phyloP scores from a whole-genome alignment of 1,284 basidiomycete genomes.

The Tylopilus sp. region DNA sequence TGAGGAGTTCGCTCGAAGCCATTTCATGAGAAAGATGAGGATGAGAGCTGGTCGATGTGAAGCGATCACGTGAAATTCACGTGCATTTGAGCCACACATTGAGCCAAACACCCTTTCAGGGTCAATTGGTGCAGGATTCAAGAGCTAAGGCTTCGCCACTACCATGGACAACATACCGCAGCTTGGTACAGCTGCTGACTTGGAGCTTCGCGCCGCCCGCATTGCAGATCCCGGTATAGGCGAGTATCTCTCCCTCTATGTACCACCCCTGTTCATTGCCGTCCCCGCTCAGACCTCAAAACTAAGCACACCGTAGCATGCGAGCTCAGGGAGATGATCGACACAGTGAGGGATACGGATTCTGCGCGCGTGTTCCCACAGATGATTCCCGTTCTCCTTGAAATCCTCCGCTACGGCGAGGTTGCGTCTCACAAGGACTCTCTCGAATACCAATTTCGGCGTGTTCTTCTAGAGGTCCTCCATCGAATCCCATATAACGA shows the following conservation, averaged over 20 bases:
- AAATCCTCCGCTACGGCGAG: constrained; percentile 74
- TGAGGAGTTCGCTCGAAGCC: constrained; percentile 66
- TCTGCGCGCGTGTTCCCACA: constrained; percentile 66
- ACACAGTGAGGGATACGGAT: constrained; percentile 78
- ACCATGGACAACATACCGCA: constrained; percentile 44
- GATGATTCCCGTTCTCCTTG: constrained; percentile 76
- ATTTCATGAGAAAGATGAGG: constrained; percentile 33
- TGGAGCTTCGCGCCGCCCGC: constrained; percentile 63
- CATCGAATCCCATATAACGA: constrained; percentile 87
- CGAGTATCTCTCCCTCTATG: constrained; percentile 26
- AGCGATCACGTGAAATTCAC: constrained; percentile 28
- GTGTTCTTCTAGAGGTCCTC: constrained; percentile 81
- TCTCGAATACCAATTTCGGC: constrained; percentile 81
- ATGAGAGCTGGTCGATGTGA: too few relatives aligned
- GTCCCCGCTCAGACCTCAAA: constrained; percentile 52
- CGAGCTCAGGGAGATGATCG: constrained; percentile 85
- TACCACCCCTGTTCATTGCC: background rate
- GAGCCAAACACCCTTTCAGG: constrained; percentile 32
- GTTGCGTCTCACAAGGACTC: constrained; percentile 75
- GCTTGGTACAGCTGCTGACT: constrained; percentile 50
- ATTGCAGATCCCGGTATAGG: constrained; percentile 71
- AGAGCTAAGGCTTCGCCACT: constrained; percentile 12
- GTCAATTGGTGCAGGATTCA: constrained; percentile 20
- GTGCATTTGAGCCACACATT: constrained; percentile 30
- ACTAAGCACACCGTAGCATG: constrained; percentile 66